phyloP scores from a whole-genome alignment of 352 stramenopile genomes.

The Hyaloperonospora brassicae region DNA sequence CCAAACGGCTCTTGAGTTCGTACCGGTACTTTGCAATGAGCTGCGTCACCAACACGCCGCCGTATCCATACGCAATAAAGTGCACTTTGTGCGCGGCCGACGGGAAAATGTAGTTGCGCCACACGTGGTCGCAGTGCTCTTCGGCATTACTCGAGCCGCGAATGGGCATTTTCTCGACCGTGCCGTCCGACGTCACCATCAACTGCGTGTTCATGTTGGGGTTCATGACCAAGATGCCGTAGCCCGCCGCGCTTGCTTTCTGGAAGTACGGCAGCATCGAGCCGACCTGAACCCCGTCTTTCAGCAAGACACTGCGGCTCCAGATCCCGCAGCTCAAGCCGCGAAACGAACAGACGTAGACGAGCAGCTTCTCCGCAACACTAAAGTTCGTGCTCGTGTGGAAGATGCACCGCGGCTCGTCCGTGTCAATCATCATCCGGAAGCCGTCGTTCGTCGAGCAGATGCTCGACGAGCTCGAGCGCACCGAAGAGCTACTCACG shows the following conservation, averaged over 20 bases:
- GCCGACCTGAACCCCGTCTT: conserved; percentile 82
- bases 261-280: conserved; percentile 87
- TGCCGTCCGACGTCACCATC: conserved; percentile 51
- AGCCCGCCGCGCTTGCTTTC: conserved; percentile 60
- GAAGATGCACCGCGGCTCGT: conserved; percentile 74
- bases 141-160: conserved; percentile 72
- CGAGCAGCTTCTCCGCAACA: conserved; percentile 65
- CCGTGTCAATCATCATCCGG: conserved; percentile 74
- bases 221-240: conserved; percentile 84
- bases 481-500: conserved; percentile 31
- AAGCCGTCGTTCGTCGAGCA: conserved; percentile 76
- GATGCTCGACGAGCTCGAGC: conserved; percentile 70
- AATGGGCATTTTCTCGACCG: conserved; percentile 72
- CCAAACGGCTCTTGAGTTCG: conserved; percentile 72
- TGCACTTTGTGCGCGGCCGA: conserved; percentile 78
- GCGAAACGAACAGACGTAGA: conserved; percentile 76
- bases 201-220: conserved; percentile 87
- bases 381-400: conserved; percentile 72
- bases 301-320: conserved; percentile 75
- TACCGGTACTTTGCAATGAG: conserved; percentile 75
- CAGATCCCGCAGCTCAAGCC: conserved; percentile 83
- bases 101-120: conserved; percentile 81
- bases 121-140: conserved; percentile 85
- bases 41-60: conserved; percentile 66
- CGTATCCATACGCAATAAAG: conserved; percentile 85